A percentile compares a stretch with the other conserved stretches of the same genome.
Evolutionary conservation across 371 early-diverging fungal genomes (phyloP).

Genomic region (Funneliformis caledonium): DNA sequence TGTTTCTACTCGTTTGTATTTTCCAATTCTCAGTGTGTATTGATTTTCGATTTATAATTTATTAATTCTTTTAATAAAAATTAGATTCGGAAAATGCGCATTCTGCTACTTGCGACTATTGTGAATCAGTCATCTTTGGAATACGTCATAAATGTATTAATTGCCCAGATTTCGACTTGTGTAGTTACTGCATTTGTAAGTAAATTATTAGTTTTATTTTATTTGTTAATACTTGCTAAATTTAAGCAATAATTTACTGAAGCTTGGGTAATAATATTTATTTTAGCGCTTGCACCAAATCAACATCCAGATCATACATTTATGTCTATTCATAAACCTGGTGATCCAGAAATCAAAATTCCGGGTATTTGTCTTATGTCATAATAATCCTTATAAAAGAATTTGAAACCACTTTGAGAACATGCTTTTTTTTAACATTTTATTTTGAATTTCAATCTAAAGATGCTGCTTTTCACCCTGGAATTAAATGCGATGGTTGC

Average conservation of each 20-base stretch:
- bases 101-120: slow-evolving; percentile 54
- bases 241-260: not conserved
- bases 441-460: not conserved
- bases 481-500: slow-evolving; percentile 58
- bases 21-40: not conserved
- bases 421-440: not conserved
- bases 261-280: not conserved
- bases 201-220: not conserved
- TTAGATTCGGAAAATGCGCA: slow-evolving; percentile 31
- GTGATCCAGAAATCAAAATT: slow-evolving; percentile 43
- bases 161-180: slow-evolving; percentile 60
- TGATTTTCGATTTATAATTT: not conserved
- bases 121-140: slow-evolving; percentile 53
- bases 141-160: slow-evolving; percentile 55
- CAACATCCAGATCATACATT: slow-evolving; percentile 53
- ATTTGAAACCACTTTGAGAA: not conserved
- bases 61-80: not conserved
- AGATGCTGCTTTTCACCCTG: slow-evolving; percentile 44
- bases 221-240: not conserved
- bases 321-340: slow-evolving; percentile 46
- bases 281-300: slow-evolving; percentile 42
- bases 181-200: slow-evolving; percentile 50
- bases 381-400: not conserved
- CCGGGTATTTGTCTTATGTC: slow-evolving; percentile 6
- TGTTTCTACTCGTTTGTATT: not conserved